Evolutionary conservation across 768 basidiomycete species (phyloP).

Genomic region (Tubosaeta sp.): DNA sequence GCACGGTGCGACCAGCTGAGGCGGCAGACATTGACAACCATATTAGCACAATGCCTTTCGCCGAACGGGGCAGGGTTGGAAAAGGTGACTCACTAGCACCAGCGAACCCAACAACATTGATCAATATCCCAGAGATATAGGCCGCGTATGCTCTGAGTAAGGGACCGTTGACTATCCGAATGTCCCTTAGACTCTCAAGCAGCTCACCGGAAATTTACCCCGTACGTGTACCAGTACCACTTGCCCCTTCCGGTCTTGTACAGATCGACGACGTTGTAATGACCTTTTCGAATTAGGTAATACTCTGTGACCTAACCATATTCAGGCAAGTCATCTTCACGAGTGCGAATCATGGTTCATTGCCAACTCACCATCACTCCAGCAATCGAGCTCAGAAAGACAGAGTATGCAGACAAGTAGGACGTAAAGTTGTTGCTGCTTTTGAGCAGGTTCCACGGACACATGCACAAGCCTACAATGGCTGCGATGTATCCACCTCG

Average conservation of each 20-base stretch:
- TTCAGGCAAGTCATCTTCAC: neutral
- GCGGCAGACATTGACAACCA: neutral
- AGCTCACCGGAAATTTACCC: conserved; percentile 63
- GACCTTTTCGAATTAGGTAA: conserved; percentile 66
- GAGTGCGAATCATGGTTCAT: neutral
- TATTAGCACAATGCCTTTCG: neutral
- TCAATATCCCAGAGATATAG: conserved; percentile 70
- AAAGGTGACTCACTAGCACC: conserved; percentile 52
- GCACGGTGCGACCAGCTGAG: conserved; percentile 54
- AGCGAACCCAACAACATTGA: conserved; percentile 80
- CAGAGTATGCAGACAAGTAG: conserved; percentile 78
- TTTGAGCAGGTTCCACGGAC: conserved; percentile 74
- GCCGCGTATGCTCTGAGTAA: conserved; percentile 53
- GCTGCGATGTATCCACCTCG: conserved; percentile 84
- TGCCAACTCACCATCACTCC: conserved; percentile 63
- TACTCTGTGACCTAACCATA: conserved; percentile 64
- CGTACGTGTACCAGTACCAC: conserved; percentile 75
- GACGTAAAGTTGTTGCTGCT: conserved; percentile 73
- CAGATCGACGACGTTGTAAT: conserved; percentile 67
- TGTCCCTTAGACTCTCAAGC: neutral
- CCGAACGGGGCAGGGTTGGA: neutral
- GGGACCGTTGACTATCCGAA: neutral
- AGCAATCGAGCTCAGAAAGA: conserved; percentile 76
- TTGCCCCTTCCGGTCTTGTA: conserved; percentile 53
- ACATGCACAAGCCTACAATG: conserved; percentile 68